These are phyloP conservation scores for Fraxinus excelsior DNA, from an alignment of 257 asterid species.

Conservation along the genomic window DNA sequence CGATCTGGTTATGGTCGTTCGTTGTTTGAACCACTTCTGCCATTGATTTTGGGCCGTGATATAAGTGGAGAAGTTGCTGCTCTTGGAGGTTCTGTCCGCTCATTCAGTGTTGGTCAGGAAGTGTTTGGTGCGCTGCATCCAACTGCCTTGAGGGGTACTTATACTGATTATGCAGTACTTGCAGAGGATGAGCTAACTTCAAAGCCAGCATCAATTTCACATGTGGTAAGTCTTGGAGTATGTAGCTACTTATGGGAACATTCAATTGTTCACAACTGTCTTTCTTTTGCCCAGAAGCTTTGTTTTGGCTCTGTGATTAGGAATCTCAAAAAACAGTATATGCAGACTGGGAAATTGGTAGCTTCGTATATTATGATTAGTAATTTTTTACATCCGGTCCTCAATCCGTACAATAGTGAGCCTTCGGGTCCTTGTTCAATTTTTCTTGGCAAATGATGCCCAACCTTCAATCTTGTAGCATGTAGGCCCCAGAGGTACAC, in stretches of 20 bases:
- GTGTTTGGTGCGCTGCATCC: slow-evolving; percentile 99
- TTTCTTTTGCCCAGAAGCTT: slow-evolving; percentile 7
- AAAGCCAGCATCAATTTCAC: slow-evolving; percentile 82
- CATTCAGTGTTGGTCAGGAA: slow-evolving; percentile 79
- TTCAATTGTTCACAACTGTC: background rate
- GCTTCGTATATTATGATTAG: too few relatives aligned
- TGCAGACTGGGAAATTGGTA: background rate
- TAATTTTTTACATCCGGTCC: too few relatives aligned
- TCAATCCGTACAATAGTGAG: too few relatives aligned
- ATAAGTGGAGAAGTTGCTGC: slow-evolving; percentile 95
- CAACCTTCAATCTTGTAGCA: background rate
- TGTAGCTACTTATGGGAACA: slow-evolving; percentile 14
- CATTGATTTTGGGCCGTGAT: slow-evolving; percentile 94
- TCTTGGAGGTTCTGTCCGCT: slow-evolving; percentile 69
- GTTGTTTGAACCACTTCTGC: slow-evolving; percentile 76
- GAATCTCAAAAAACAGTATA: background rate
- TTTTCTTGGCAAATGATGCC: background rate
- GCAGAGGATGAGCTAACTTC: slow-evolving; percentile 74
- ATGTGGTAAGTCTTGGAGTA: slow-evolving; percentile 58
- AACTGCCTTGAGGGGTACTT: slow-evolving; percentile 98
- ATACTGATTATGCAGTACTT: slow-evolving; percentile 85
- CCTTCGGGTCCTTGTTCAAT: too few relatives aligned
- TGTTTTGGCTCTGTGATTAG: background rate
- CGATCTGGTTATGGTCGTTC: slow-evolving; percentile 97
- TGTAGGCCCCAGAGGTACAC: background rate